phyloP scores from a whole-genome alignment of 2,329 filamentous ascomycete genomes.

The Nemania abortiva region DNA sequence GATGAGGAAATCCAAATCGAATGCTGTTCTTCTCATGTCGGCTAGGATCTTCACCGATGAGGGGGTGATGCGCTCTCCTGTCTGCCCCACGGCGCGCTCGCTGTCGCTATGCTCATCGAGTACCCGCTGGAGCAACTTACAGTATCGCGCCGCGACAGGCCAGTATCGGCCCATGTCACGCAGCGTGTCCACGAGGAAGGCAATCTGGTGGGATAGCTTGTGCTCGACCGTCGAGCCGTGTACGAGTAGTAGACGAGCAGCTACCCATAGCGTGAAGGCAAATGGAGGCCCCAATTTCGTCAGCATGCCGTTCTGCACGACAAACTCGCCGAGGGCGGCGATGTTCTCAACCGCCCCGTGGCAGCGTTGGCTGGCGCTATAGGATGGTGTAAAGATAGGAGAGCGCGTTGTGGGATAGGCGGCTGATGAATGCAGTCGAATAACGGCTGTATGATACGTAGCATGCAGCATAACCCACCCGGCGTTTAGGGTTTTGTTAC shows the following conservation, averaged over 20 bases:
- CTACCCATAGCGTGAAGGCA: constrained; percentile 93
- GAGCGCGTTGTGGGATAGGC: constrained; percentile 92
- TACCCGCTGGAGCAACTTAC: constrained; percentile 81
- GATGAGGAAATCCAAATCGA: constrained; percentile 90
- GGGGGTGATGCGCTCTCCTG: constrained; percentile 80
- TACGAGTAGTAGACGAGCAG: constrained; percentile 85
- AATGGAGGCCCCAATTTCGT: constrained; percentile 89
- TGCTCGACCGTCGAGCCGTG: constrained; percentile 91
- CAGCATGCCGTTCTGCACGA: constrained; percentile 79
- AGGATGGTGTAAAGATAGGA: constrained; percentile 89
- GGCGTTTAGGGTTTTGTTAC: constrained; percentile 78
- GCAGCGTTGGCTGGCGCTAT: constrained; percentile 85
- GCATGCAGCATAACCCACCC: constrained; percentile 93
- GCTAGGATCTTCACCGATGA: constrained; percentile 87
- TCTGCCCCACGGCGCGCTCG: constrained; percentile 64
- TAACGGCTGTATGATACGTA: constrained; percentile 89
- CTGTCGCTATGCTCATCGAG: constrained; percentile 87
- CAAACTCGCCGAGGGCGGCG: constrained; percentile 80
- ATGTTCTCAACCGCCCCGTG: constrained; percentile 87
- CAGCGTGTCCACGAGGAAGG: constrained; percentile 84
- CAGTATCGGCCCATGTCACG: constrained; percentile 84
- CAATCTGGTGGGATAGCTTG: constrained; percentile 82
- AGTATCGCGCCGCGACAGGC: constrained; percentile 88
- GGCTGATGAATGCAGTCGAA: constrained; percentile 90
- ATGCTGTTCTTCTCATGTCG: constrained; percentile 91